Evolutionary conservation across 1,284 basidiomycete species (phyloP), one percentile per base, ranked within the genome.

Genomic region (Microstroma glucosiphilum): DNA sequence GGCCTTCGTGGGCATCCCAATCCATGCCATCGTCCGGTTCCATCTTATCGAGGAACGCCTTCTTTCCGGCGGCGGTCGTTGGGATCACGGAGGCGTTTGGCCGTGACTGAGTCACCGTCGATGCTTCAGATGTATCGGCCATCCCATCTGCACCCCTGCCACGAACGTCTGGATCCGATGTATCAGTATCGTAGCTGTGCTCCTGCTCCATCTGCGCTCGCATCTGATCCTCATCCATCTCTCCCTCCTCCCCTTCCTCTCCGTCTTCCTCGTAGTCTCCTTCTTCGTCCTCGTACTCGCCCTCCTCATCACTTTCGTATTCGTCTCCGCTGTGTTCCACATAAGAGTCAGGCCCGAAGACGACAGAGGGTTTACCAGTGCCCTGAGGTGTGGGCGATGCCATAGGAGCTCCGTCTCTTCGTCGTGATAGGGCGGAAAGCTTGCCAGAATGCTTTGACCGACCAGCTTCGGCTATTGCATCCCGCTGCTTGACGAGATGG

Each of bases 11-110:
- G 40, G 73, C 80, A 19, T 82, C 82, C 83, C 82, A 83, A 59
- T 80, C 81, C 68, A 82, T 80, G 17, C 82, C 81, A 69, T 82
- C 82, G 64, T 82, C 82, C 15, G 82, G 82, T 67, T 83, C 82
- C 72, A 82, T 82, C 60, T 82, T 23, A 21, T 49, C 59, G 13
- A 64, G 37, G 21, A 26, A 76, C 77, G 51, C 57, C 40, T 26
- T 55, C 19, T 26, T 17, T 17, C 56, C 54, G 49, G 59, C 60
- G 40, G 48, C 17, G 26, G 48, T 23, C 46, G 21, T 8, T 4
- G 30, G 30, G 30, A 37, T 37, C 23, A 30, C 37, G 60, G 6
- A 17, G 7, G 60, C 48, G 30, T 3, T 37, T 57, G 61, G 17
- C 2, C 37, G 13, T 37, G 37, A 13, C 12, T 62, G 61, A 23